These are phyloP conservation scores for Malania oleifera DNA, from an alignment of 164 flowering plant species.

Conservation along the genomic window DNA sequence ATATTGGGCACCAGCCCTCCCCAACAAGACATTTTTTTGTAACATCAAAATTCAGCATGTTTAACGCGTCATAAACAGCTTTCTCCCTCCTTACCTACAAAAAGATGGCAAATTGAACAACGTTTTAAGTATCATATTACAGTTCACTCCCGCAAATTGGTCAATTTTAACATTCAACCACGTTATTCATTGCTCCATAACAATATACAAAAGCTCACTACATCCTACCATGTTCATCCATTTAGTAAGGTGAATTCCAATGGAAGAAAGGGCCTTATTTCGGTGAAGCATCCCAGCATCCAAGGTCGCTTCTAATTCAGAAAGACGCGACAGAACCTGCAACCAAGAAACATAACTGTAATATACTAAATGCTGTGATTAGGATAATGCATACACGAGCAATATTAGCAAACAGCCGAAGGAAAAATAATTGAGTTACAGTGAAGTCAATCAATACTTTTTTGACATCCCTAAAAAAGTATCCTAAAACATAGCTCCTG, in stretches of 20 bases:
- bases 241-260: slow-evolving; percentile 54
- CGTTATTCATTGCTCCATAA: neutral
- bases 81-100: slow-evolving; percentile 88
- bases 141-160: neutral
- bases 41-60: slow-evolving; percentile 96
- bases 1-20: slow-evolving; percentile 96
- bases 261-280: slow-evolving; percentile 63
- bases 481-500: no score
- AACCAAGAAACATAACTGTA: slow-evolving; percentile 6
- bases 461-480: no score
- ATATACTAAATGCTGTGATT: neutral
- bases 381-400: neutral
- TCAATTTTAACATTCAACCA: neutral
- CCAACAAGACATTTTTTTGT: slow-evolving; percentile 98
- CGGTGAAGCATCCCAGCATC: slow-evolving; percentile 90
- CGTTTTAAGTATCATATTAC: neutral
- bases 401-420: neutral
- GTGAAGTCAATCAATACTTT: no score
- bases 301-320: slow-evolving; percentile 84
- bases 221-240: slow-evolving; percentile 73
- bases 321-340: slow-evolving; percentile 79
- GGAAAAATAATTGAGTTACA: neutral
- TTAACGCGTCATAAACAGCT: slow-evolving; percentile 88
- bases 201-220: slow-evolving; percentile 1
- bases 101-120: slow-evolving; percentile 8